Conservation (phyloP, 495 filamentous ascomycete genomes). For the Copromyces sp. region DNA sequence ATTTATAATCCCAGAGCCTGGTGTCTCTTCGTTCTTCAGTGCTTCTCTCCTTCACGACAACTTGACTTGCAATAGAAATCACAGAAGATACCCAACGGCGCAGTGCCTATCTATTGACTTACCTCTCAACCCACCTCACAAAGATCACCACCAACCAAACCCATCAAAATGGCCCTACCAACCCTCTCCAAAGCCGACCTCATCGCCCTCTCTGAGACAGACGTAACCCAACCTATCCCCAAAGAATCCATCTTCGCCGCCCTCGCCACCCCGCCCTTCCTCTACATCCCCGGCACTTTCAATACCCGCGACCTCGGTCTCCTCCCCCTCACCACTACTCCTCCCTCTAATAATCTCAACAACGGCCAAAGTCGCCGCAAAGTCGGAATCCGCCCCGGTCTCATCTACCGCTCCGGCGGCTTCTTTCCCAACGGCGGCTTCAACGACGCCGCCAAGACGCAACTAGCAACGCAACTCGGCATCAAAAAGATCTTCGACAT, state of each 20-base stretch:
- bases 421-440: conserved; percentile 23
- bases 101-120: neutral
- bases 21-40: neutral
- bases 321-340: conserved; percentile 17
- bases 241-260: conserved; percentile 15
- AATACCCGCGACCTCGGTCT: conserved; percentile 49
- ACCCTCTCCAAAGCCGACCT: conserved; percentile 19
- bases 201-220: conserved; percentile 26
- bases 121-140: neutral
- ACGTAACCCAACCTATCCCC: conserved; percentile 24
- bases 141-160: neutral
- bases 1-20: neutral
- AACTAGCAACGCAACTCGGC: conserved; percentile 27
- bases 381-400: conserved; percentile 27
- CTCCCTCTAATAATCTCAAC: neutral
- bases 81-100: neutral
- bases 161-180: conserved; percentile 15
- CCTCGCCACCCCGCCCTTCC: conserved; percentile 41
- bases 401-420: conserved; percentile 44
- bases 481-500: conserved; percentile 36
- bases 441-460: conserved; percentile 23
- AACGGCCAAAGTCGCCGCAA: neutral
- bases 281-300: conserved; percentile 39
- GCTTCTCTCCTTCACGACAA: neutral
- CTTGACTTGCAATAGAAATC: neutral